phyloP scores from a whole-genome alignment of 129 eudicot genomes.

The Centrapalus pauciflorus region DNA sequence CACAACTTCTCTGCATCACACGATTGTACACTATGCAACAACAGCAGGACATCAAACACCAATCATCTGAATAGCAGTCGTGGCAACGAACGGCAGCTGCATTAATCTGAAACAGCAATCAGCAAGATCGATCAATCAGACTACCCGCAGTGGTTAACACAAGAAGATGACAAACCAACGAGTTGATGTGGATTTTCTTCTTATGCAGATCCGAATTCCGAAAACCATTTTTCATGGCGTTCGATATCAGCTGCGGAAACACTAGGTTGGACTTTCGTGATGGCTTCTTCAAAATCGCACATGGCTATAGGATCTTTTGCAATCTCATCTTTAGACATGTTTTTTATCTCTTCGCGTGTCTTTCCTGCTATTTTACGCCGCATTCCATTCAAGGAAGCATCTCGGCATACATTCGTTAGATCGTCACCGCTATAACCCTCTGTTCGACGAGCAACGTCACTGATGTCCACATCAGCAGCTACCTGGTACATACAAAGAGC shows the following conservation, averaged over 20 bases:
- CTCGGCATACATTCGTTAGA: slow-evolving; percentile 85
- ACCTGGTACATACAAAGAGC: slow-evolving; percentile 39
- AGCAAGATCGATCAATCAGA: no score
- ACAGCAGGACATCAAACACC: background rate
- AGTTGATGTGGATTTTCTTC: no score
- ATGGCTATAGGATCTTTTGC: slow-evolving; percentile 88
- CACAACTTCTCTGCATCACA: background rate
- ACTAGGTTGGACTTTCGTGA: slow-evolving; percentile 79
- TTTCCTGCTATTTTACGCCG: slow-evolving; percentile 92
- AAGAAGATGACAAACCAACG: background rate
- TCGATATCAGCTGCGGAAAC: slow-evolving; percentile 90
- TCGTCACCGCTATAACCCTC: slow-evolving; percentile 99
- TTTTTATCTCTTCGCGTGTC: slow-evolving; percentile 91
- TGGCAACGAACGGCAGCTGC: background rate
- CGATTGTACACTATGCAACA: slow-evolving; percentile 6
- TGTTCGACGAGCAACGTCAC: slow-evolving; percentile 79
- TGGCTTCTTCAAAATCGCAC: slow-evolving; percentile 95
- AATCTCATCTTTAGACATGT: slow-evolving; percentile 88
- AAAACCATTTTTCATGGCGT: slow-evolving; percentile 86
- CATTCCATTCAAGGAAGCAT: slow-evolving; percentile 95
- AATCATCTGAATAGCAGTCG: background rate
- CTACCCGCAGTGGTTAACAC: no score
- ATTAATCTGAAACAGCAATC: background rate
- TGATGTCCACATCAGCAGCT: slow-evolving; percentile 78
- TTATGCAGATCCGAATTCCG: slow-evolving; percentile 91